Evolutionary conservation across 2,329 filamentous ascomycete genomes (phyloP).

Genomic region (Aplosporella prunicola): DNA sequence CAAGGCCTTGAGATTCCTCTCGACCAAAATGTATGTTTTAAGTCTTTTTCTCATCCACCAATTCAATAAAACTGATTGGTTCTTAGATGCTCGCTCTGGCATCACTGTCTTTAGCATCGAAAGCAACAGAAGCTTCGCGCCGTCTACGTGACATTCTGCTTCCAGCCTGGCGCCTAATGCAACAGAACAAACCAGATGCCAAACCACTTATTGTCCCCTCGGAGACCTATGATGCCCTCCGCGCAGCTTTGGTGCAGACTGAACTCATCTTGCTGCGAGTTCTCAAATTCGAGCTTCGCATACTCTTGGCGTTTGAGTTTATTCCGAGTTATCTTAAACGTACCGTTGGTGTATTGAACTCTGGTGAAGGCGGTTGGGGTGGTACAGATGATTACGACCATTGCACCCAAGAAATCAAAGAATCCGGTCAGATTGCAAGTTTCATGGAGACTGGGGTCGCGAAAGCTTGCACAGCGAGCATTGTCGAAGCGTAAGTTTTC

Average conservation of each 20-base stretch:
- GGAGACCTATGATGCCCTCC: constrained; percentile 23
- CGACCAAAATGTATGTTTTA: neutral
- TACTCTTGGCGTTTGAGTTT: constrained; percentile 24
- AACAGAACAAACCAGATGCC: constrained; percentile 3
- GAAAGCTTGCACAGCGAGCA: constrained; percentile 14
- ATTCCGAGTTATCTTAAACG: constrained; percentile 21
- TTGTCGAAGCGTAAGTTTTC: constrained; percentile 17
- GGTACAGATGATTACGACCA: constrained; percentile 14
- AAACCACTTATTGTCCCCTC: constrained; percentile 21
- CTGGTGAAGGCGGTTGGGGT: constrained; percentile 11
- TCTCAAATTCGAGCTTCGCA: constrained; percentile 24
- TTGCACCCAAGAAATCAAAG: constrained; percentile 16
- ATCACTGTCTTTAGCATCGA: constrained; percentile 3
- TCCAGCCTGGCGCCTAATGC: constrained; percentile 2
- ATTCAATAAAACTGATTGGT: neutral
- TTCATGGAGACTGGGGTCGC: constrained; percentile 19
- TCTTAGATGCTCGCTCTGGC: constrained; percentile 5
- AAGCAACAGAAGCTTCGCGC: neutral
- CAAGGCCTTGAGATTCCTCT: neutral
- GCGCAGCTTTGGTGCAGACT: constrained; percentile 23
- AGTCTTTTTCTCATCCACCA: too few relatives aligned
- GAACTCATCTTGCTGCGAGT: constrained; percentile 26
- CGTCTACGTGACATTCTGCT: neutral
- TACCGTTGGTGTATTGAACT: constrained; percentile 14
- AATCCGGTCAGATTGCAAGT: constrained; percentile 19